Evolutionary conservation across 2,329 filamentous ascomycete genomes (phyloP).

Genomic region (Penicillium fuscoglaucum): DNA sequence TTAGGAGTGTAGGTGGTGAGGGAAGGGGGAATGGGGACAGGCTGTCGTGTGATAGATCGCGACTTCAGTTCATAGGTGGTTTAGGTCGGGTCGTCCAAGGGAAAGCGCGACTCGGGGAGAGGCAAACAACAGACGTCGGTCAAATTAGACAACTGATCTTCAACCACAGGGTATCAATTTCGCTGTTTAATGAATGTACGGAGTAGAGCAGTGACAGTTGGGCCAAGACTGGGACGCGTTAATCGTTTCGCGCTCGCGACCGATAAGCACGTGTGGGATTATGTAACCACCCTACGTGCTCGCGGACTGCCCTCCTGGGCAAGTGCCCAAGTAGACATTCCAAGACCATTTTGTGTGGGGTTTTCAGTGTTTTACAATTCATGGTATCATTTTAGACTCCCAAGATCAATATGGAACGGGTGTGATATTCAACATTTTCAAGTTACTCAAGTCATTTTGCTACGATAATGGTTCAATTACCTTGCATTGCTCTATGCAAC

Average conservation of each 20-base stretch:
- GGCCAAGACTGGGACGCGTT: slow-evolving; percentile 23
- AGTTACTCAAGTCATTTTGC: background rate
- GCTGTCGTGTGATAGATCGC: slow-evolving; percentile 10
- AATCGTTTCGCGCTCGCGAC: slow-evolving; percentile 25
- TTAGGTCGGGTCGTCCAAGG: background rate
- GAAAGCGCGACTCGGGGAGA: background rate
- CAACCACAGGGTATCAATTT: background rate
- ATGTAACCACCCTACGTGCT: slow-evolving; percentile 8
- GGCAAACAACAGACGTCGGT: background rate
- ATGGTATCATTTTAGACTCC: background rate
- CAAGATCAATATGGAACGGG: background rate
- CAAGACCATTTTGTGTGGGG: background rate
- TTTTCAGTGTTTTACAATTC: background rate
- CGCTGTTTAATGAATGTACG: background rate
- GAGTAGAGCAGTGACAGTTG: slow-evolving; percentile 11
- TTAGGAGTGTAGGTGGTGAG: background rate
- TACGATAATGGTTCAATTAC: background rate
- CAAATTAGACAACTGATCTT: background rate
- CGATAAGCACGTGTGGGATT: slow-evolving; percentile 25
- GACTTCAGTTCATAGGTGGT: background rate
- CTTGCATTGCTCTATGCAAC: background rate
- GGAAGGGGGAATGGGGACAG: background rate
- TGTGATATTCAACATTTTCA: background rate
- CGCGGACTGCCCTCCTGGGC: background rate
- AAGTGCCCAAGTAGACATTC: background rate